Evolutionary conservation across 176 grass and related monocot genomes (phyloP).

Genomic region (Lolium multiflorum): DNA sequence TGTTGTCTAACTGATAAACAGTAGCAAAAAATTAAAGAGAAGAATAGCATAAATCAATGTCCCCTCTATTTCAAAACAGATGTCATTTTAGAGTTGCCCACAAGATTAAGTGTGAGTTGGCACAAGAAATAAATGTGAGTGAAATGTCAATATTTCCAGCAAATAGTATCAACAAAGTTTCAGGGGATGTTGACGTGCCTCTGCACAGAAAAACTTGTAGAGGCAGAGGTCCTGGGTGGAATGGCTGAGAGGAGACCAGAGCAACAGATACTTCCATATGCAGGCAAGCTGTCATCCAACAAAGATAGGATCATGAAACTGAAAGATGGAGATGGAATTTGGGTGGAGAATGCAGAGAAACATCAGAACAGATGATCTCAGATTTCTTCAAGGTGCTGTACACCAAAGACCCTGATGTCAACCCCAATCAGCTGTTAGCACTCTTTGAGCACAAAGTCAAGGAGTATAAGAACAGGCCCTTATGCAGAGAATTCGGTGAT

Average conservation of each 20-base stretch:
- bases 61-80: background rate
- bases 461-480: too few species aligned
- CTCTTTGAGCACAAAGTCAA: background rate
- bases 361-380: background rate
- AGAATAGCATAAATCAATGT: background rate
- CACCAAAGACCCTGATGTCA: slow-evolving; percentile 18
- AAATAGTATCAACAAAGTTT: slow-evolving; percentile 8
- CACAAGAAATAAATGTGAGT: background rate
- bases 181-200: background rate
- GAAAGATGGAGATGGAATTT: background rate
- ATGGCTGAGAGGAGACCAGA: background rate
- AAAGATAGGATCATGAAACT: background rate
- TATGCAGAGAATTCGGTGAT: background rate
- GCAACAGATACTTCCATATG: slow-evolving; percentile 1
- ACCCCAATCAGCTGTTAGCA: background rate
- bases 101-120: slow-evolving; percentile 20
- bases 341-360: slow-evolving; percentile 5
- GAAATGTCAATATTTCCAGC: slow-evolving; percentile 13
- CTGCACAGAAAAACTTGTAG: background rate
- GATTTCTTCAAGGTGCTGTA: slow-evolving; percentile 16
- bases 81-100: background rate
- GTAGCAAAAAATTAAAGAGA: background rate
- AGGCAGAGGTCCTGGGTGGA: background rate
- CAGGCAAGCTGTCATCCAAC: background rate
- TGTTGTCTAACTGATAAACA: slow-evolving; percentile 19